These are phyloP conservation scores for Oryza officinalis DNA, from an alignment of 176 grass and related monocot species.

Conservation along the genomic window DNA sequence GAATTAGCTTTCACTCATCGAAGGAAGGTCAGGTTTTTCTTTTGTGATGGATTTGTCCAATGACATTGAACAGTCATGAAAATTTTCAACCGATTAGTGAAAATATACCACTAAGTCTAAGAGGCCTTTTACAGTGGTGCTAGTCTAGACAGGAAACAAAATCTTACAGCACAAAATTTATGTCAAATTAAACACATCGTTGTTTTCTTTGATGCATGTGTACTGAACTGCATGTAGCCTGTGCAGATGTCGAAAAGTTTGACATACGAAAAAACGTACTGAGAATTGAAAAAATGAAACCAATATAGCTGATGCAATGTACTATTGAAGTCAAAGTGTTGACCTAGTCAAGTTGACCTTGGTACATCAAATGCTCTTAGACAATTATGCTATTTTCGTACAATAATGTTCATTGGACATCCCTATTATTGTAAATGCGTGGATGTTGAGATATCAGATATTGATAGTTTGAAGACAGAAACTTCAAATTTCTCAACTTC, in stretches of 20 bases:
- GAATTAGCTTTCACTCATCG: neutral
- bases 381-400: neutral
- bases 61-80: neutral
- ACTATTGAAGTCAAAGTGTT: slow-evolving; percentile 18
- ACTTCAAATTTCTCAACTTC: slow-evolving; percentile 21
- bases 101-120: neutral
- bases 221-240: neutral
- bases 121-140: neutral
- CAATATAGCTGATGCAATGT: slow-evolving; percentile 1
- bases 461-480: neutral
- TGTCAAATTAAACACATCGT: neutral
- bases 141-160: neutral
- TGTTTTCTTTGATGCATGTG: neutral
- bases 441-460: neutral
- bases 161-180: neutral
- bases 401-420: neutral
- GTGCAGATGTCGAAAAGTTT: neutral
- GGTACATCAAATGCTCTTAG: neutral
- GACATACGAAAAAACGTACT: neutral
- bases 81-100: neutral
- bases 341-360: slow-evolving; percentile 29
- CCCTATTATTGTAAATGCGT: neutral
- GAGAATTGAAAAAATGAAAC: neutral
- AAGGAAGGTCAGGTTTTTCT: neutral
- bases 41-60: neutral